Percentiles rank a stretch among this genome's conserved stretches.
phyloP scores from a whole-genome alignment of 2,329 filamentous ascomycete genomes.

The Aureobasidium namibiae region DNA sequence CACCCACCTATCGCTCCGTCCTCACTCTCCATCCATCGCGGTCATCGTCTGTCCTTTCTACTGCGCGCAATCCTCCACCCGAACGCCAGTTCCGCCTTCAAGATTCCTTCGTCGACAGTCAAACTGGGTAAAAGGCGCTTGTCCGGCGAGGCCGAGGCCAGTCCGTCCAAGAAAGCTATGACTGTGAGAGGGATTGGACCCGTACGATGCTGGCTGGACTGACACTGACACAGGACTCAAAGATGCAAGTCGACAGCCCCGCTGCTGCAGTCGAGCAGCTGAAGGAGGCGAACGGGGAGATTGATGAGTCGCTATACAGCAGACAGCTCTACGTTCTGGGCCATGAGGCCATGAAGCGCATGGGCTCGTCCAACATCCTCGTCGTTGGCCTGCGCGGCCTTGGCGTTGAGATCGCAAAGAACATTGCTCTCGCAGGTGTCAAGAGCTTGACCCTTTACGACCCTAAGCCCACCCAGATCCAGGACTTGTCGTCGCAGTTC shows the following conservation, averaged over 20 bases:
- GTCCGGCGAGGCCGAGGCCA: conserved; percentile 38
- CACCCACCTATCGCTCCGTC: not conserved
- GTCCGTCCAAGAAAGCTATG: conserved; percentile 46
- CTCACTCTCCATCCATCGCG: not conserved
- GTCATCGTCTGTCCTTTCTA: not conserved
- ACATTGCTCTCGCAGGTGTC: conserved; percentile 93
- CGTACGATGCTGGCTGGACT: not conserved
- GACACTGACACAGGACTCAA: conserved; percentile 36
- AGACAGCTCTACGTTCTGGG: conserved; percentile 64
- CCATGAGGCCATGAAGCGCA: conserved; percentile 91
- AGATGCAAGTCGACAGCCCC: conserved; percentile 55
- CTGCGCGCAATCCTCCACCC: not conserved
- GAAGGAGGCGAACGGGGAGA: conserved; percentile 51
- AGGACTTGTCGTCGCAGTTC: conserved; percentile 94
- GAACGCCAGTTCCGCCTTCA: conserved; percentile 9
- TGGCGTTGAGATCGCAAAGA: conserved; percentile 97
- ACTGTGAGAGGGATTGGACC: conserved; percentile 29
- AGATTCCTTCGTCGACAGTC: conserved; percentile 16
- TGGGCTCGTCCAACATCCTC: conserved; percentile 92
- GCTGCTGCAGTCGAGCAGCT: conserved; percentile 51
- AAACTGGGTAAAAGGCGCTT: conserved; percentile 47
- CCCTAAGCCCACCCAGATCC: conserved; percentile 70
- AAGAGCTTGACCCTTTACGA: conserved; percentile 95
- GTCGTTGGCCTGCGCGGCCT: conserved; percentile 87
- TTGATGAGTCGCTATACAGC: conserved; percentile 61